Evolutionary conservation across 495 filamentous ascomycete genomes (phyloP), one percentile per base, ranked within the genome.

Genomic region (Ramalina intermedia): DNA sequence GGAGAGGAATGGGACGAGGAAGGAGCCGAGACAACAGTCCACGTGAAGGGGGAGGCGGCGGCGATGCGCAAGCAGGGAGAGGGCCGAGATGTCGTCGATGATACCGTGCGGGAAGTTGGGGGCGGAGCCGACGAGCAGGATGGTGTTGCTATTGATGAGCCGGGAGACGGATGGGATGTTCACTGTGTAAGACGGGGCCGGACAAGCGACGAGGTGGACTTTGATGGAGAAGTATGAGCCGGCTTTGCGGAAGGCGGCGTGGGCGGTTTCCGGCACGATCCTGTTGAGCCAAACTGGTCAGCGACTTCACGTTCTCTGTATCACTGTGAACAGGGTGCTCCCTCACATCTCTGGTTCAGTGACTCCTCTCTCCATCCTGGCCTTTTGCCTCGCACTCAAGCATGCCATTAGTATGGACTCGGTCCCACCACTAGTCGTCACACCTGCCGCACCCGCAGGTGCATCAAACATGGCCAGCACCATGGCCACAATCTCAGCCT

Each of bases 101-200:
- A 96, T 94, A 44, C 91, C 91, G 59, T 99, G 93, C 37, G 91
- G 91, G 69, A 94, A 99, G 65, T 95, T 96, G 7, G 91, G 91
- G 1, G 93, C 87, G 0, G 87, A 94, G 13, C 93, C 91, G 43
- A 96, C 90, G 29, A 99, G 81, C 38, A 99, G 72, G 48, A 96
- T 71, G n/a, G 91, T 99, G 70, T 99, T 96, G 56, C 79, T 76
- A 69, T 96, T 99, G 63, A 96, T 83, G 51, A 96, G 74, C 36
- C 88, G 85, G 41, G 78, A 75, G 39, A 96, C 81, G 20, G 77
- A 73, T 42, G 78, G 66, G 27, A 85, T 68, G 58, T 93, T 76
- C 48, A 93, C 93, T 66, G 87, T 85, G 67, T 94, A 86, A 20
- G 69, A 69, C 0, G 93, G 84, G 2, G 86, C 82, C 16, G 88